Conservation (phyloP, 1,139 yeast species). For the Pichia sp. region DNA sequence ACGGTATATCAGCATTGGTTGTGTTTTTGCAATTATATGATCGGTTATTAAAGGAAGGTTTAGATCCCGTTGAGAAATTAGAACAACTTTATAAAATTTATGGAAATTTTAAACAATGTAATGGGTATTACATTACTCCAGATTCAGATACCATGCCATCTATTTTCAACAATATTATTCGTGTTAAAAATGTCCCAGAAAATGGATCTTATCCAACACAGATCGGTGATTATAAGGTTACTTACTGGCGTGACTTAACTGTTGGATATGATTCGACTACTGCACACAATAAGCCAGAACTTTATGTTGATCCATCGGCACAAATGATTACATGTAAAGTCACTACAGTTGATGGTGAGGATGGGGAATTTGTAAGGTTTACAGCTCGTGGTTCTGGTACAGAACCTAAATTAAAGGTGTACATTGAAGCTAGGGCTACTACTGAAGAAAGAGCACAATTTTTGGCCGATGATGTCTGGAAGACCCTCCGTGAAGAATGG, state of each 20-base stretch:
- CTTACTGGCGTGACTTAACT: constrained; percentile 82
- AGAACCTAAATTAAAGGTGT: constrained; percentile 91
- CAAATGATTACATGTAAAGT: constrained; percentile 82
- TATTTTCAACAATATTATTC: constrained; percentile 39
- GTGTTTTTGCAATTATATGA: constrained; percentile 75
- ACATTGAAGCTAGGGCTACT: constrained; percentile 71
- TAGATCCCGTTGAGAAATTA: constrained; percentile 47
- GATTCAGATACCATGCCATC: constrained; percentile 47
- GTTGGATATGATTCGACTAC: constrained; percentile 76
- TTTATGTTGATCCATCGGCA: constrained; percentile 70
- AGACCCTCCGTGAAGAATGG: constrained; percentile 53
- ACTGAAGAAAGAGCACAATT: constrained; percentile 44
- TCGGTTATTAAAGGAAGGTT: constrained; percentile 41
- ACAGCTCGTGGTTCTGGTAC: constrained; percentile 96
- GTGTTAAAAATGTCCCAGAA: constrained; percentile 36
- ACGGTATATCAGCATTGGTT: constrained; percentile 81
- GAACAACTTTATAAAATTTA: constrained; percentile 58
- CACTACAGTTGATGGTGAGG: constrained; percentile 22
- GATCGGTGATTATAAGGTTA: constrained; percentile 55
- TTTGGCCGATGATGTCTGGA: constrained; percentile 72
- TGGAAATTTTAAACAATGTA: constrained; percentile 82
- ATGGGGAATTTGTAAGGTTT: constrained; percentile 52
- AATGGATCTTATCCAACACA: constrained; percentile 14
- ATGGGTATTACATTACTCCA: constrained; percentile 77
- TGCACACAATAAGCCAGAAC: constrained; percentile 49